These are phyloP conservation scores for Cercophora newfieldiana DNA, from an alignment of 495 filamentous ascomycete genomes.

Conservation along the genomic window DNA sequence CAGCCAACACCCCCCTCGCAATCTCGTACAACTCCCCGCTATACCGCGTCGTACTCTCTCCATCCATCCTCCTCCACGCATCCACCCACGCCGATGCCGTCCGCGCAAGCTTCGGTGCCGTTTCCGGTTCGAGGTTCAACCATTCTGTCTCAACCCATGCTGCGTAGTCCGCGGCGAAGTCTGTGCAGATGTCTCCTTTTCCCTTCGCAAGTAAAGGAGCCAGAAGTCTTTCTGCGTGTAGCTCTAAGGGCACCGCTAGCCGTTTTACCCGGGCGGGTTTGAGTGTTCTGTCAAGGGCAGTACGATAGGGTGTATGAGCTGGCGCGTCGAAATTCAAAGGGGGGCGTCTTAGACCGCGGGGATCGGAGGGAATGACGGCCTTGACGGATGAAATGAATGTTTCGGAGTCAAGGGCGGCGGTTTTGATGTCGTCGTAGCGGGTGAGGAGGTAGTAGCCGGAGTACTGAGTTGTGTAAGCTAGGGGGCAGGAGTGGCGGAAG, in stretches of 20 bases:
- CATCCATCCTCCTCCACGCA: constrained; percentile 19
- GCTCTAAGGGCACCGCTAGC: neutral
- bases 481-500: constrained; percentile 15
- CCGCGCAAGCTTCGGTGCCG: constrained; percentile 16
- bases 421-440: constrained; percentile 19
- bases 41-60: constrained; percentile 3
- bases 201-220: constrained; percentile 2
- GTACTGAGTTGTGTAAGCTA: constrained; percentile 16
- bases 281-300: constrained; percentile 16
- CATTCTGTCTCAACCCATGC: constrained; percentile 21
- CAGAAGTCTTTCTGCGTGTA: constrained; percentile 11
- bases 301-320: constrained; percentile 15
- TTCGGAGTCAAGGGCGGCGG: constrained; percentile 14
- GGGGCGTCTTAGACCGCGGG: constrained; percentile 14
- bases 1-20: constrained; percentile 12
- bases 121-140: constrained; percentile 18
- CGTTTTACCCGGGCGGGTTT: constrained; percentile 14
- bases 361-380: constrained; percentile 19
- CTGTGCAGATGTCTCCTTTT: constrained; percentile 17
- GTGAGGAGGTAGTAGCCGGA: constrained; percentile 19
- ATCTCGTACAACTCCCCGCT: constrained; percentile 18
- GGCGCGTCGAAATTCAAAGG: constrained; percentile 19
- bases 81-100: constrained; percentile 18
- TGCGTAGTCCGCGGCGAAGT: constrained; percentile 14
- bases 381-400: constrained; percentile 18